These are phyloP conservation scores for Mycena latifolia DNA, from an alignment of 768 basidiomycete genomes.

Conservation along the genomic window DNA sequence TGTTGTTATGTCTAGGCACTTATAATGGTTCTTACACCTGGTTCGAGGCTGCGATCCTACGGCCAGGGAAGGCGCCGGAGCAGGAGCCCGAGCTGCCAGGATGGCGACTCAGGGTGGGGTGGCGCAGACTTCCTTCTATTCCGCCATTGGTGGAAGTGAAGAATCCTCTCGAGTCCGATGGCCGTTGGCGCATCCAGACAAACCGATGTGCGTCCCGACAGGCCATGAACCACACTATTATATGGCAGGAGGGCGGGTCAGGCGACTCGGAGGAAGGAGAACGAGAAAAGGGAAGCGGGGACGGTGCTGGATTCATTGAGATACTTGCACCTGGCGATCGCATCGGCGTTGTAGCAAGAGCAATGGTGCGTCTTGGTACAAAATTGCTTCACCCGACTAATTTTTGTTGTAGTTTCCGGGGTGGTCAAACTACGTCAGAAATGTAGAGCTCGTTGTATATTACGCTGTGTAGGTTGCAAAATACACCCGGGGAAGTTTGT, in stretches of 20 bases:
- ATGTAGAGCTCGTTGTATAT: too few species aligned
- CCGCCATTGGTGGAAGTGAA: conserved; percentile 7
- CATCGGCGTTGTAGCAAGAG: neutral
- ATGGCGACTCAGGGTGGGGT: neutral
- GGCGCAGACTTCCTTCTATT: neutral
- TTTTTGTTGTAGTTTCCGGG: too few species aligned
- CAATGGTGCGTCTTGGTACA: neutral
- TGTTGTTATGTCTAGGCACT: conserved; percentile 34
- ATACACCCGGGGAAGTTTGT: too few species aligned
- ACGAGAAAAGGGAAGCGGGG: conserved; percentile 6
- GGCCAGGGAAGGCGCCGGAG: conserved; percentile 1
- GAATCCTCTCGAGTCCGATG: neutral
- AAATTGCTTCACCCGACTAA: too few species aligned
- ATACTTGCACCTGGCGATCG: neutral
- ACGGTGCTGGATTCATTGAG: conserved; percentile 19
- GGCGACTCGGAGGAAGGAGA: neutral
- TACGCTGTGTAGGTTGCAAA: too few species aligned
- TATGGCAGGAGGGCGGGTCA: neutral
- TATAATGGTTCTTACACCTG: conserved; percentile 40
- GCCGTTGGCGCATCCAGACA: conserved; percentile 19
- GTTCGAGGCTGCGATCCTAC: conserved; percentile 41
- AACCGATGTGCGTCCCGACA: conserved; percentile 1
- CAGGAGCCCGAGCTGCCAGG: neutral
- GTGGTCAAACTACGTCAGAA: too few species aligned
- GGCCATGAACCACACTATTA: neutral